Evolutionary conservation across 2,329 filamentous ascomycete species (phyloP).

Genomic region (Diplodia mutila): DNA sequence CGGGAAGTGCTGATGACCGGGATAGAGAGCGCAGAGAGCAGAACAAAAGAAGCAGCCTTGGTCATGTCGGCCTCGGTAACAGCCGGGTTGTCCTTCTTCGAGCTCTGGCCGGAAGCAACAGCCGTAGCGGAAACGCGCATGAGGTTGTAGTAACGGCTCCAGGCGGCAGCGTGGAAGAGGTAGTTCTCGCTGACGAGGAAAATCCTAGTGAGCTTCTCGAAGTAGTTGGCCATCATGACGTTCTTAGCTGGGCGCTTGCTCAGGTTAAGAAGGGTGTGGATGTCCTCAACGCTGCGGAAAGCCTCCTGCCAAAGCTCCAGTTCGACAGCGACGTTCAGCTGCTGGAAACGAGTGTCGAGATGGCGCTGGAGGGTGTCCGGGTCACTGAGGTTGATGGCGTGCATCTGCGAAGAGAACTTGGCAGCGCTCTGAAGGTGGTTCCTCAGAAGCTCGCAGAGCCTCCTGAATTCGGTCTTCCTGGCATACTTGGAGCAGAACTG

Average conservation of each 20-base stretch:
- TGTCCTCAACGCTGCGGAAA: constrained; percentile 98
- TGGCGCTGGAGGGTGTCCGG: constrained; percentile 97
- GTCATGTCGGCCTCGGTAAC: constrained; percentile 88
- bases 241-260: constrained; percentile 99
- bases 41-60: constrained; percentile 92
- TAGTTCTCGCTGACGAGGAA: constrained; percentile 99
- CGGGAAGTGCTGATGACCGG: constrained; percentile 98
- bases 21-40: constrained; percentile 94
- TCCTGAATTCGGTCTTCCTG: constrained; percentile 98
- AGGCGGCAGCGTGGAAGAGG: constrained; percentile 96
- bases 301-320: constrained; percentile 99
- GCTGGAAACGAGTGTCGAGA: constrained; percentile 96
- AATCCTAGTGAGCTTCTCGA: constrained; percentile 97
- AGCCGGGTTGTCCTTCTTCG: constrained; percentile 92
- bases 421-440: constrained; percentile 99
- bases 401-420: constrained; percentile 99
- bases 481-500: constrained; percentile 98
- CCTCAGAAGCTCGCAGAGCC: constrained; percentile 94
- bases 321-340: constrained; percentile 97
- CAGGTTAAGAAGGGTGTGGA: constrained; percentile 93
- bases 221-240: constrained; percentile 99
- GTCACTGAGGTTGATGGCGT: constrained; percentile 98
- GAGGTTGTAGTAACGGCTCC: constrained; percentile 96
- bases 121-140: constrained; percentile 86
- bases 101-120: constrained; percentile 80